Conservation (phyloP, 352 stramenopile species). For the Pythium aristosporum region DNA sequence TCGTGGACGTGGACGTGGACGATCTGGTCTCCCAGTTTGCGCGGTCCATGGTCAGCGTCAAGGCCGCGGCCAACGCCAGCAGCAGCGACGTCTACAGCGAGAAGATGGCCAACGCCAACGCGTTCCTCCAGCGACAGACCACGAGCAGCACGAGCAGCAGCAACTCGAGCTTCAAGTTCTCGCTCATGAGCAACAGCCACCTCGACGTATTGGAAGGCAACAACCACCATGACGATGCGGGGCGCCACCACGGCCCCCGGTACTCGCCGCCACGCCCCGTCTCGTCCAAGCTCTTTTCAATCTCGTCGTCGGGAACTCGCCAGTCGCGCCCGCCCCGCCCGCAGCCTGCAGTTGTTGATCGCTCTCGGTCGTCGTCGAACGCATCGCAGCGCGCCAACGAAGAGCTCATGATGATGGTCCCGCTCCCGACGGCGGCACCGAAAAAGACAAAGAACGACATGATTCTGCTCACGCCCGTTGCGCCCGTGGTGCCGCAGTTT, state of each 20-base stretch:
- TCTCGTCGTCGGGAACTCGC: not conserved
- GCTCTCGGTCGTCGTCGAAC: conserved; percentile 2
- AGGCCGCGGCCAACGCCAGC: not conserved
- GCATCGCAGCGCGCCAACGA: not conserved
- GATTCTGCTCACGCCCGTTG: conserved; percentile 25
- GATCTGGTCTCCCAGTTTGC: conserved; percentile 3
- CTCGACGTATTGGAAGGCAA: not conserved
- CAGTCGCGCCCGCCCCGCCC: not conserved
- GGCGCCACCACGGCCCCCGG: not conserved
- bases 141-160: conserved; percentile 4
- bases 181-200: conserved; percentile 13
- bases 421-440: not conserved
- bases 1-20: not conserved
- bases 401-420: conserved; percentile 6
- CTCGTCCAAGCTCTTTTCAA: conserved; percentile 13
- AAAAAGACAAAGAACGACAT: conserved; percentile 12
- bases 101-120: too few species aligned
- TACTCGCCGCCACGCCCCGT: not conserved
- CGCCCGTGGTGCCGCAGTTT: conserved; percentile 34
- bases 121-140: not conserved
- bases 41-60: conserved; percentile 15
- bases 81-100: not conserved
- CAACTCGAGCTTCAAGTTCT: conserved; percentile 20
- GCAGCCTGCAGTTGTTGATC: conserved; percentile 1
- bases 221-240: too few species aligned